Percentiles rank a stretch among this genome's conserved stretches.
These are phyloP conservation scores for Candida mesenterica DNA, from an alignment of 1,139 yeast species.

Conservation along the genomic window DNA sequence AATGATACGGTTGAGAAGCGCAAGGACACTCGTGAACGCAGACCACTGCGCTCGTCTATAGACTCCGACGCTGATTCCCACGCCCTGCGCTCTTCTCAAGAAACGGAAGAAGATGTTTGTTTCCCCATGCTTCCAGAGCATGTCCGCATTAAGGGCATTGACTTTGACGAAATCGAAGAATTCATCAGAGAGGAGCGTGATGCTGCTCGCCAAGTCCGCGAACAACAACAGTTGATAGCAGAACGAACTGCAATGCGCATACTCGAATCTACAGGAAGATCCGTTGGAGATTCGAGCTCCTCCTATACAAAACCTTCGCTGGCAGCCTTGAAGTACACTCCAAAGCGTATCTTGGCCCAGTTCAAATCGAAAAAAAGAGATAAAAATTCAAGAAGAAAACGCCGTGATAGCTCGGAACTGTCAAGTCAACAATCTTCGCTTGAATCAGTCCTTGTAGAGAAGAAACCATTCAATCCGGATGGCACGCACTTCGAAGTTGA, in stretches of 20 bases:
- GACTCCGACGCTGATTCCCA: slow-evolving; percentile 71
- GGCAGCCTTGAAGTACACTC: slow-evolving; percentile 67
- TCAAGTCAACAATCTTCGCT: not conserved
- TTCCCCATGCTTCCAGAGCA: slow-evolving; percentile 86
- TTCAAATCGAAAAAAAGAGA: slow-evolving; percentile 9
- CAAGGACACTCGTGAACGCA: slow-evolving; percentile 19
- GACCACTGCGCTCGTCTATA: slow-evolving; percentile 38
- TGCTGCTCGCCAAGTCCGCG: slow-evolving; percentile 22
- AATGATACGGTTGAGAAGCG: not conserved
- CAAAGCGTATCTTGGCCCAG: slow-evolving; percentile 33
- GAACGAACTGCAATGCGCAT: slow-evolving; percentile 29
- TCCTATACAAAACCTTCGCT: slow-evolving; percentile 14
- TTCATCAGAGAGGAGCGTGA: slow-evolving; percentile 57
- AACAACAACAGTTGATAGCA: slow-evolving; percentile 33
- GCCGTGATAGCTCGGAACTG: slow-evolving; percentile 1
- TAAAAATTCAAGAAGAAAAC: not conserved
- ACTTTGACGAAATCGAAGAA: slow-evolving; percentile 76
- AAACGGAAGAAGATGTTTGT: slow-evolving; percentile 96
- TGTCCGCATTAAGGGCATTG: slow-evolving; percentile 68
- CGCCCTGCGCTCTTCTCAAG: slow-evolving; percentile 72
- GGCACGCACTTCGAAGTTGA: slow-evolving; percentile 5
- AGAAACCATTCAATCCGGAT: slow-evolving; percentile 3
- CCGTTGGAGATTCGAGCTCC: slow-evolving; percentile 21
- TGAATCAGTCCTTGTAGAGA: not conserved
- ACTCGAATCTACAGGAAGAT: slow-evolving; percentile 1